A percentile compares a stretch with the other conserved stretches of the same genome.
Evolutionary conservation across 225 moss, liverwort and hornwort species (phyloP).

Genomic region (Lunularia cruciata): DNA sequence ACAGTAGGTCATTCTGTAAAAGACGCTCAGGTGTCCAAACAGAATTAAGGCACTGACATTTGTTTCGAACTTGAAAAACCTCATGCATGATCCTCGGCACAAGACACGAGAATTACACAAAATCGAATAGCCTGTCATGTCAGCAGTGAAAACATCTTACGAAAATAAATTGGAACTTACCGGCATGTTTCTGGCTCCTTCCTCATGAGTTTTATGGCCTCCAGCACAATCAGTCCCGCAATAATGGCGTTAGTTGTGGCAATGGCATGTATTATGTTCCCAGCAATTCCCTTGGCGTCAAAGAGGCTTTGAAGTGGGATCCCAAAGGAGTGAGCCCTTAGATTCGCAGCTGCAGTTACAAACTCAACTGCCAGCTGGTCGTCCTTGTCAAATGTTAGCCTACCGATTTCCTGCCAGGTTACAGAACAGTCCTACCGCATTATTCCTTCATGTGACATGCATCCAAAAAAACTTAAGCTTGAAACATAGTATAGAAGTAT

Average conservation of each 20-base stretch:
- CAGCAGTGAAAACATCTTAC: no score
- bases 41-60: no score
- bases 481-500: no score
- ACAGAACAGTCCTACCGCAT: no score
- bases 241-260: constrained; percentile 97
- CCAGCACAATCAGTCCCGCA: constrained; percentile 93
- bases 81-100: no score
- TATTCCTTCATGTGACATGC: no score
- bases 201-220: constrained; percentile 80
- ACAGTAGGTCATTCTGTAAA: constrained; percentile 90
- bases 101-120: no score
- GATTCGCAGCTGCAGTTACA: constrained; percentile 92
- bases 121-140: no score
- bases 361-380: constrained; percentile 97
- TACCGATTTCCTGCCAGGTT: constrained; percentile 83
- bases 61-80: no score
- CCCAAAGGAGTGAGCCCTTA: constrained; percentile 90
- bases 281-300: constrained; percentile 97
- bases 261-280: constrained; percentile 97
- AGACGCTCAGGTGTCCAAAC: neutral
- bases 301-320: constrained; percentile 86
- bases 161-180: constrained; percentile 33
- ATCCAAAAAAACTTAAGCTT: no score
- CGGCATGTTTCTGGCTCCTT: constrained; percentile 68
- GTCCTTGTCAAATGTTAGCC: constrained; percentile 92